Percentiles rank a stretch among this genome's conserved stretches.
Evolutionary conservation across 805 yeast species (phyloP).

Genomic region (Groenewaldozyma salmanticensis): DNA sequence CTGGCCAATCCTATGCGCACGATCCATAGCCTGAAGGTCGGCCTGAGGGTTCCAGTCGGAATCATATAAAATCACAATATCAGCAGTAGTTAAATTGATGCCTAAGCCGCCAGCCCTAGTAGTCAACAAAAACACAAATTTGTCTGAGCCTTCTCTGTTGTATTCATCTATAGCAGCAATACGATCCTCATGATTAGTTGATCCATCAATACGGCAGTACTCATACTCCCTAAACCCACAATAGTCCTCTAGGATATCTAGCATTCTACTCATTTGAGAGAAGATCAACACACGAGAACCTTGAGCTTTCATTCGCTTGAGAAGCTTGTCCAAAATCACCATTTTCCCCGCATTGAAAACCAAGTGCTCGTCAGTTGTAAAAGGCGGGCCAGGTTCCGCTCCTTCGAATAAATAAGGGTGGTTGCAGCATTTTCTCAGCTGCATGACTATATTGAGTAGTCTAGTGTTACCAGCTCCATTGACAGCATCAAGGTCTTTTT

Average conservation of each 20-base stretch:
- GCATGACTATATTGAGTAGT: constrained; percentile 90
- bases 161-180: constrained; percentile 86
- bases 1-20: constrained; percentile 96
- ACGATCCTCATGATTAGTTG: constrained; percentile 88
- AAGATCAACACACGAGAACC: constrained; percentile 89
- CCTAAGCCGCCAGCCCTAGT: constrained; percentile 98
- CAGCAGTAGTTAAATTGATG: constrained; percentile 85
- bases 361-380: constrained; percentile 87
- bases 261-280: constrained; percentile 84
- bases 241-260: constrained; percentile 88
- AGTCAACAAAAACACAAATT: constrained; percentile 75
- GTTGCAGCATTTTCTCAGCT: constrained; percentile 89
- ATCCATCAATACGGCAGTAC: constrained; percentile 90
- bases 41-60: constrained; percentile 99
- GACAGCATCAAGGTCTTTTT: constrained; percentile 91
- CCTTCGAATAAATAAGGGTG: constrained; percentile 96
- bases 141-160: constrained; percentile 68
- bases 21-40: constrained; percentile 94
- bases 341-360: constrained; percentile 82
- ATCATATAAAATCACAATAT: constrained; percentile 78
- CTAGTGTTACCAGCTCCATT: constrained; percentile 89
- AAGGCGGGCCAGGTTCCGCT: constrained; percentile 99
- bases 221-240: constrained; percentile 76
- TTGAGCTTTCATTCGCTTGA: constrained; percentile 58
- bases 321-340: constrained; percentile 77